These are phyloP conservation scores for Oidium heveae DNA, from an alignment of 2,329 filamentous ascomycete genomes.

Conservation along the genomic window DNA sequence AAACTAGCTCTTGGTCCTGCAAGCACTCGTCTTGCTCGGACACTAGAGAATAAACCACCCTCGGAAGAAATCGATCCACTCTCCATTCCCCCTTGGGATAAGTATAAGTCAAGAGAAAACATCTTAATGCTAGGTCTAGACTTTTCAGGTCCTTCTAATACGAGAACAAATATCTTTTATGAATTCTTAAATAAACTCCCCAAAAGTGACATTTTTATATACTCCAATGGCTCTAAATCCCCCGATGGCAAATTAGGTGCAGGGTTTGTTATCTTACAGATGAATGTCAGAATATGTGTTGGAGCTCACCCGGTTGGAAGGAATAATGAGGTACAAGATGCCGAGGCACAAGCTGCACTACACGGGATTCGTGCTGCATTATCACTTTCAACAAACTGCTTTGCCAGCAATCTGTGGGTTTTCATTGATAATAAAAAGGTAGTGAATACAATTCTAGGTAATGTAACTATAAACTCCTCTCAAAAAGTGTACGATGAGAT, in stretches of 20 bases:
- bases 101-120: too few species aligned
- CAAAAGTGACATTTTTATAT: too few species aligned
- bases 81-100: too few species aligned
- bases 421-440: neutral
- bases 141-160: too few species aligned
- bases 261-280: neutral
- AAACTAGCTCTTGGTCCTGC: neutral
- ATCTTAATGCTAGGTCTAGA: too few species aligned
- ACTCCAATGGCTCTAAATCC: too few species aligned
- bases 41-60: neutral
- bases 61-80: neutral
- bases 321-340: too few species aligned
- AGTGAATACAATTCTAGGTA: neutral
- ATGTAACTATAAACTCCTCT: neutral
- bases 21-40: neutral
- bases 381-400: neutral
- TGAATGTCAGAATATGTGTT: neutral
- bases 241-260: neutral
- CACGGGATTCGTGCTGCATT: neutral
- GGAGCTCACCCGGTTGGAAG: neutral
- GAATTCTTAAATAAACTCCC: too few species aligned
- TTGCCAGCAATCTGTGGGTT: neutral
- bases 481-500: neutral
- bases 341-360: too few species aligned
- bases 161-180: too few species aligned